Percentiles rank a stretch among this genome's conserved stretches.
phyloP scores from a whole-genome alignment of 306 rosid species.

The Lathyrus oleraceus region DNA sequence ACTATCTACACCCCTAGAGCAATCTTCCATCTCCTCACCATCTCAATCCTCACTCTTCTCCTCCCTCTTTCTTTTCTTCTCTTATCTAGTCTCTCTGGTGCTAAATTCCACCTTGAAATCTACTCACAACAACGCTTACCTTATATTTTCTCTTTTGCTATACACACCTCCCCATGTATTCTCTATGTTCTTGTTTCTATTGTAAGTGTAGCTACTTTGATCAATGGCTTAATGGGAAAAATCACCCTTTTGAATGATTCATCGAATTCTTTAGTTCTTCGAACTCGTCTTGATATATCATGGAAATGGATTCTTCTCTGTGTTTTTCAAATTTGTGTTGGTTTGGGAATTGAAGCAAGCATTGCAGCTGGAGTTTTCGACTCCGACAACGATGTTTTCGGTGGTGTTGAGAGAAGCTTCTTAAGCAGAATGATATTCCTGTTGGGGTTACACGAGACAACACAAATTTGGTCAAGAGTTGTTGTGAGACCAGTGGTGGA shows the following conservation, averaged over 20 bases:
- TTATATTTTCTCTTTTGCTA: constrained; percentile 37
- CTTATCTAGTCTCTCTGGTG: constrained; percentile 55
- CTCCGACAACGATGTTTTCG: constrained; percentile 1
- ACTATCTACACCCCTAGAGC: constrained; percentile 29
- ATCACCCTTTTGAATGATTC: constrained; percentile 34
- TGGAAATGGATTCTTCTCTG: constrained; percentile 86
- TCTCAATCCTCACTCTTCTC: constrained; percentile 65
- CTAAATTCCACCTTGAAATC: constrained; percentile 42
- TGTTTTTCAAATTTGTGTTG: constrained; percentile 67
- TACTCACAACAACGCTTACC: constrained; percentile 5
- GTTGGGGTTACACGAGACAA: constrained; percentile 81
- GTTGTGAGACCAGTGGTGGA: constrained; percentile 95
- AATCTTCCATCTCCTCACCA: constrained; percentile 56
- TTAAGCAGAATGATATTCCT: constrained; percentile 58
- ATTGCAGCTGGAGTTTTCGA: constrained; percentile 42
- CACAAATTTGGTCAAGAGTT: constrained; percentile 61
- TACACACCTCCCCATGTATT: constrained; percentile 47
- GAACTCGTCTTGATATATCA: constrained; percentile 46
- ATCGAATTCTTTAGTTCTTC: constrained; percentile 3
- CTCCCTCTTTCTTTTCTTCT: constrained; percentile 84
- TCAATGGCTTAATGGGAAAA: constrained; percentile 58
- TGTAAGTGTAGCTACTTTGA: constrained; percentile 48
- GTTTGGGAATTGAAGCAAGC: constrained; percentile 66
- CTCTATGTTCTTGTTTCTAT: constrained; percentile 59
- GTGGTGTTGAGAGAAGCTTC: constrained; percentile 41